phyloP scores from a whole-genome alignment of 768 basidiomycete genomes.

The Russula ochroleuca region DNA sequence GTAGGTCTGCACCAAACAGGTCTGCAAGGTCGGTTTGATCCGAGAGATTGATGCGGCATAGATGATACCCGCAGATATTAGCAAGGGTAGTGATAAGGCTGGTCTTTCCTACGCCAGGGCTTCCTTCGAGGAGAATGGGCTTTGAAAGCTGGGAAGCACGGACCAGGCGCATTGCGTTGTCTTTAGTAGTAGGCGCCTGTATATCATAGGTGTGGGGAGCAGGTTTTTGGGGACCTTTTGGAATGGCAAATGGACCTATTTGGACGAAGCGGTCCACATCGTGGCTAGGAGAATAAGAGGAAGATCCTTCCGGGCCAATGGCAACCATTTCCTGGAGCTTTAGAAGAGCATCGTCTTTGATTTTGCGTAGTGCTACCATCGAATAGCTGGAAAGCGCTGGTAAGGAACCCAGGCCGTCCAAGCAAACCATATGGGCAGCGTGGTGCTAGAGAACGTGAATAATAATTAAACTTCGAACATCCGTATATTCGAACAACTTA shows the following conservation, averaged over 20 bases:
- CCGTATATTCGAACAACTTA: slow-evolving; percentile 38
- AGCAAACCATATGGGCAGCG: slow-evolving; percentile 85
- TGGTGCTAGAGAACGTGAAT: slow-evolving; percentile 57
- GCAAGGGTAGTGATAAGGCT: slow-evolving; percentile 88
- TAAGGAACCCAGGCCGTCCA: slow-evolving; percentile 83
- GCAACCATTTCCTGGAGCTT: slow-evolving; percentile 59
- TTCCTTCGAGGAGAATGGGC: slow-evolving; percentile 93
- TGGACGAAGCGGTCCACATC: slow-evolving; percentile 42
- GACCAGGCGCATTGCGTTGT: slow-evolving; percentile 83
- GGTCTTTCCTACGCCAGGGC: slow-evolving; percentile 97
- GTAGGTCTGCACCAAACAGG: slow-evolving; percentile 93
- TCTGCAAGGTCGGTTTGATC: slow-evolving; percentile 98
- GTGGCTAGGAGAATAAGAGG: slow-evolving; percentile 31
- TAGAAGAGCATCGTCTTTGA: slow-evolving; percentile 54
- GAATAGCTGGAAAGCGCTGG: slow-evolving; percentile 69
- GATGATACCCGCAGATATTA: slow-evolving; percentile 64
- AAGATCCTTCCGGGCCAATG: slow-evolving; percentile 32
- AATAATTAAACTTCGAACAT: slow-evolving; percentile 22
- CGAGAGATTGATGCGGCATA: slow-evolving; percentile 94
- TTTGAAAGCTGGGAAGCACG: slow-evolving; percentile 87
- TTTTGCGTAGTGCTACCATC: slow-evolving; percentile 47
- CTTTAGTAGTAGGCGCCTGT: slow-evolving; percentile 79
- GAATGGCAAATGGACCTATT: slow-evolving; percentile 72
- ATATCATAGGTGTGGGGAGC: slow-evolving; percentile 61
- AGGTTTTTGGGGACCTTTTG: slow-evolving; percentile 47